Conservation (phyloP, 2,329 filamentous ascomycete genomes). For the Talaromyces islandicus region DNA sequence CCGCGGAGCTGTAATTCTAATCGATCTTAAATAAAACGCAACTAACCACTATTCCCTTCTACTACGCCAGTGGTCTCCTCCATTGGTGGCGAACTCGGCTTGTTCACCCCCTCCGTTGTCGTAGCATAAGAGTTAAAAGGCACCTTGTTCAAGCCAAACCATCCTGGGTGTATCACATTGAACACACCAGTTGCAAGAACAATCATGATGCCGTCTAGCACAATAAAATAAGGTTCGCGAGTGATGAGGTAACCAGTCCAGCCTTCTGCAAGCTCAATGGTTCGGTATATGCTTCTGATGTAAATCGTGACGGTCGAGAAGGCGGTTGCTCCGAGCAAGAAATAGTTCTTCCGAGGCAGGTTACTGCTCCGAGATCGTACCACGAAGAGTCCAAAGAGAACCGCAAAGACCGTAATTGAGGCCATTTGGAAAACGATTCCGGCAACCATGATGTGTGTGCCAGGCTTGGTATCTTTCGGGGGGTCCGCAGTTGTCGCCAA, state of each 20-base stretch:
- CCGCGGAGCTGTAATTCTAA: not conserved
- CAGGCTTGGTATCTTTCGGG: slow-evolving; percentile 36
- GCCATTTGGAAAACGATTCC: slow-evolving; percentile 57
- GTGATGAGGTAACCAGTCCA: slow-evolving; percentile 47
- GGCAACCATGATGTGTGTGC: slow-evolving; percentile 45
- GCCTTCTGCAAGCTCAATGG: slow-evolving; percentile 44
- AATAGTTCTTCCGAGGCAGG: slow-evolving; percentile 15
- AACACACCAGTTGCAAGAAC: slow-evolving; percentile 25
- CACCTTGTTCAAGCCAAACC: slow-evolving; percentile 23
- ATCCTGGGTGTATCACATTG: slow-evolving; percentile 37
- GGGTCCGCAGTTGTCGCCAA: slow-evolving; percentile 36
- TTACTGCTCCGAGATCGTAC: slow-evolving; percentile 11
- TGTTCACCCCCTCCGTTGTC: not conserved
- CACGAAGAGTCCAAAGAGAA: slow-evolving; percentile 43
- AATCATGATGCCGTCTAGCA: slow-evolving; percentile 46
- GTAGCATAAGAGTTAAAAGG: not conserved
- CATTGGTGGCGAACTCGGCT: not conserved
- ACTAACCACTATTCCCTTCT: not conserved
- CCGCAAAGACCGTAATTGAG: slow-evolving; percentile 48
- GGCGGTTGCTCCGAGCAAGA: slow-evolving; percentile 31
- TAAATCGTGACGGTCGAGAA: slow-evolving; percentile 42
- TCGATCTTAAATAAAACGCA: not conserved
- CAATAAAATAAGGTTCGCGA: slow-evolving; percentile 45
- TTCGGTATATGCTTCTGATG: slow-evolving; percentile 45
- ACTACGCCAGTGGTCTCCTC: not conserved